Evolutionary conservation across 2,329 filamentous ascomycete species (phyloP), one percentile per base, ranked within the genome.

Genomic region (Hypoxylon sp.): DNA sequence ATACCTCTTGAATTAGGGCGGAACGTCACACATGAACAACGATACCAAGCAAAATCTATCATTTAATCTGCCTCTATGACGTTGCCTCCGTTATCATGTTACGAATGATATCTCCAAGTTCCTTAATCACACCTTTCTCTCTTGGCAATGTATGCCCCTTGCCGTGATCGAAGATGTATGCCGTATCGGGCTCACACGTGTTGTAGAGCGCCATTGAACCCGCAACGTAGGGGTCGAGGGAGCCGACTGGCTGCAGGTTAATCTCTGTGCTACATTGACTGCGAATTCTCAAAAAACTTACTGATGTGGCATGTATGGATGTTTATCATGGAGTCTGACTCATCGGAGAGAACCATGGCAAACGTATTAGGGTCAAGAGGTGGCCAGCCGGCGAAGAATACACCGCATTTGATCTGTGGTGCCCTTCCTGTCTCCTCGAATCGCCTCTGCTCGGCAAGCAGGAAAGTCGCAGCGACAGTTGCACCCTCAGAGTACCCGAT

Each of bases 61-160:
- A 21, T 32, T 21, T 36, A 40, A 43, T 17, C 17, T 15, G 5
- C 9, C 6, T 4, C 11, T 20, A 36, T 74, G 62, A 3, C 11
- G 57, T 54, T 8, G 59, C 61, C 17, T 67, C 57, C 12, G 40
- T 44, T 15, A 68, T 66, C 64, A 69, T 68, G 21, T 54, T 64
- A 15, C 74, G 69, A 15, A 77, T 71, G 5, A 76, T 72, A 42
- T 76, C 71, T 5, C 72, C 73, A 9, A 81, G 65, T 57, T 80
- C 77, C 55, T 72, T 71, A 44, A 80, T 72, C 0, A 76, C 77
- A 9, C 70, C 71, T 44, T 71, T 73, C 46, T 82, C 79, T 53
- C 81, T 71, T 0, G 84, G 83, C 3, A 87, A 70, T 0, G 81
- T 85, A 62, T 87, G 84, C 0, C 83, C 84, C 61, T 85, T 85